Conservation (phyloP, 306 rosid genomes). For the Prunus davidiana region DNA sequence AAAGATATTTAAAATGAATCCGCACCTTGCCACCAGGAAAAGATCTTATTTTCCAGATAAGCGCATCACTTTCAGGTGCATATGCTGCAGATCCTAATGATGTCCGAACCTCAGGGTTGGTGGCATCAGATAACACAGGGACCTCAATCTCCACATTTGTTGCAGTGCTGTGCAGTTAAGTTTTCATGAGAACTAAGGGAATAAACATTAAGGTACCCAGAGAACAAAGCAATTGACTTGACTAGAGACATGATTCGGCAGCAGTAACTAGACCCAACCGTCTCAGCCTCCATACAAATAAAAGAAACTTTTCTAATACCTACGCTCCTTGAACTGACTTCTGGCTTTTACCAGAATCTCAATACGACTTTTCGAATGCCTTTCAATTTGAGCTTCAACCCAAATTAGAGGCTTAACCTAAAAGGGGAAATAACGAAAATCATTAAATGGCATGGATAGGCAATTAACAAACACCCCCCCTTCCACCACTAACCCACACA, state of each 20-base stretch:
- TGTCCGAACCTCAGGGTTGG: slow-evolving; percentile 85
- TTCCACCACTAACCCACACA: neutral
- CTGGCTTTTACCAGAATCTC: slow-evolving; percentile 94
- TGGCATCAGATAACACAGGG: slow-evolving; percentile 89
- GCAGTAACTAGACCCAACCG: slow-evolving; percentile 9
- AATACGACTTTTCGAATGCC: slow-evolving; percentile 91
- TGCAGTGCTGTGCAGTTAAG: slow-evolving; percentile 69
- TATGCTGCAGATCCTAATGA: slow-evolving; percentile 97
- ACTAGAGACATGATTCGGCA: slow-evolving; percentile 17
- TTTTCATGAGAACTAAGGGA: slow-evolving; percentile 31
- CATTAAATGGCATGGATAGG: neutral
- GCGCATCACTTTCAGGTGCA: slow-evolving; percentile 95
- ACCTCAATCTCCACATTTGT: slow-evolving; percentile 90
- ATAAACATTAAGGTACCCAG: slow-evolving; percentile 14
- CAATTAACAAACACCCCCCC: neutral
- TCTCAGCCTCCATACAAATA: slow-evolving; percentile 5
- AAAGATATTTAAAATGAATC: slow-evolving; percentile 20
- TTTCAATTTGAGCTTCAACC: slow-evolving; percentile 98
- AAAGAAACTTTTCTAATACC: slow-evolving; percentile 40
- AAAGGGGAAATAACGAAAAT: slow-evolving; percentile 14
- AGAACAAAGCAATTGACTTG: slow-evolving; percentile 4
- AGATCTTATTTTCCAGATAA: slow-evolving; percentile 91
- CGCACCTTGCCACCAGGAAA: slow-evolving; percentile 98
- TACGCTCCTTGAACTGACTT: slow-evolving; percentile 98
- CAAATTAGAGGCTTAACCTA: slow-evolving; percentile 94